phyloP scores from a whole-genome alignment of 257 asterid species.

The Agastache rugosa region DNA sequence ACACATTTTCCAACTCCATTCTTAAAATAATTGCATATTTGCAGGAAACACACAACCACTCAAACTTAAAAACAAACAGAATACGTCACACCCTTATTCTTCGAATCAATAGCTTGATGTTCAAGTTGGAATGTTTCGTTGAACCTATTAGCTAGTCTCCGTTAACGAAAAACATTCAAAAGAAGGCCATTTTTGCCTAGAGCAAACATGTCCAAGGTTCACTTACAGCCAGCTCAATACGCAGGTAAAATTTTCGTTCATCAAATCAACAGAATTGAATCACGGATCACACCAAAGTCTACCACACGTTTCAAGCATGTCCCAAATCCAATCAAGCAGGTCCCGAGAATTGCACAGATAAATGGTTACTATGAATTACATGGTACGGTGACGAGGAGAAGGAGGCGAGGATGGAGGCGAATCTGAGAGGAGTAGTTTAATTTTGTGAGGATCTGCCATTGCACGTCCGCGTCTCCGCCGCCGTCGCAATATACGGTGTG shows the following conservation, averaged over 20 bases:
- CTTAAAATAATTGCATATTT: neutral
- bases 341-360: slow-evolving; percentile 20
- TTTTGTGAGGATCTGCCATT: slow-evolving; percentile 77
- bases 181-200: neutral
- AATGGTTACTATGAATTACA: slow-evolving; percentile 50
- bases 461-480: slow-evolving; percentile 38
- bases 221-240: neutral
- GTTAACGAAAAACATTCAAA: neutral
- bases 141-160: slow-evolving; percentile 21
- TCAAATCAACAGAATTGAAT: neutral
- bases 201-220: slow-evolving; percentile 1
- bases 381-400: slow-evolving; percentile 82
- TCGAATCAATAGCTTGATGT: slow-evolving; percentile 18
- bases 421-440: slow-evolving; percentile 70
- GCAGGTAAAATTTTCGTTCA: slow-evolving; percentile 1
- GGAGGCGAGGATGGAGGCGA: slow-evolving; percentile 67
- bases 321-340: slow-evolving; percentile 21
- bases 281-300: slow-evolving; percentile 10
- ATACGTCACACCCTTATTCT: neutral
- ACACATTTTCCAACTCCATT: neutral
- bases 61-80: slow-evolving; percentile 7
- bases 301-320: slow-evolving; percentile 7
- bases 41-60: slow-evolving; percentile 3
- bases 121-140: neutral
- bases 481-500: slow-evolving; percentile 40